phyloP scores from a whole-genome alignment of 768 basidiomycete genomes.

The Boletus speciosus region DNA sequence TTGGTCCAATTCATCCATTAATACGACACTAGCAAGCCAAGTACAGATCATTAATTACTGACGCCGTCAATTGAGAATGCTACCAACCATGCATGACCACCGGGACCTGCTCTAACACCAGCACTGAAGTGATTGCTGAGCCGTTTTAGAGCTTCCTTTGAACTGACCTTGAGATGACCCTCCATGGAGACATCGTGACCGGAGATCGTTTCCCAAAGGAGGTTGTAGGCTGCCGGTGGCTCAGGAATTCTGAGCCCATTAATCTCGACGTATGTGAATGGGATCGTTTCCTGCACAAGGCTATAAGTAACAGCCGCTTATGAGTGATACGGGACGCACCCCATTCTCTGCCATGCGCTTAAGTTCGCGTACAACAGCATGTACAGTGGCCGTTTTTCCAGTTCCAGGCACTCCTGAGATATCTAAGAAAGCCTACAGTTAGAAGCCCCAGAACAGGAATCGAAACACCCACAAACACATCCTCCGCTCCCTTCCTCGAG shows the following conservation, averaged over 20 bases:
- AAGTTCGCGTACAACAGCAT: constrained; percentile 85
- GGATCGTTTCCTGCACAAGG: constrained; percentile 71
- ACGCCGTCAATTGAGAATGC: neutral
- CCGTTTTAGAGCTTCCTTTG: constrained; percentile 80
- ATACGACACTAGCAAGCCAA: constrained; percentile 65
- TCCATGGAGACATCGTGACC: constrained; percentile 65
- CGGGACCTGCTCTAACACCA: constrained; percentile 63
- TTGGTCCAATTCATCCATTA: constrained; percentile 99
- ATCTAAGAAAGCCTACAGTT: constrained; percentile 45
- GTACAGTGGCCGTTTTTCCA: constrained; percentile 97
- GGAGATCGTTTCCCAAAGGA: constrained; percentile 92
- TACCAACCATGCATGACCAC: constrained; percentile 82
- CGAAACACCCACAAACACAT: constrained; percentile 73
- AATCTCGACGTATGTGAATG: constrained; percentile 96
- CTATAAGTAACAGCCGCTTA: neutral
- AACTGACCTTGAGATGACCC: constrained; percentile 60
- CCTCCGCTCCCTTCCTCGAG: constrained; percentile 93
- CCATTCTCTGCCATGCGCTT: constrained; percentile 83
- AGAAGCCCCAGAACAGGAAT: neutral
- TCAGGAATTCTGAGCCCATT: constrained; percentile 94
- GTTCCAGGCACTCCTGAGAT: constrained; percentile 99
- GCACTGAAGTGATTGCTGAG: constrained; percentile 77
- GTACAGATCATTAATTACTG: neutral
- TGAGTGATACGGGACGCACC: constrained; percentile 39
- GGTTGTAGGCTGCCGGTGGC: constrained; percentile 84